Percentiles rank a stretch among this genome's conserved stretches.
Evolutionary conservation across 192 early-diverging fungal species (phyloP).

Genomic region (Coemansia sp.): DNA sequence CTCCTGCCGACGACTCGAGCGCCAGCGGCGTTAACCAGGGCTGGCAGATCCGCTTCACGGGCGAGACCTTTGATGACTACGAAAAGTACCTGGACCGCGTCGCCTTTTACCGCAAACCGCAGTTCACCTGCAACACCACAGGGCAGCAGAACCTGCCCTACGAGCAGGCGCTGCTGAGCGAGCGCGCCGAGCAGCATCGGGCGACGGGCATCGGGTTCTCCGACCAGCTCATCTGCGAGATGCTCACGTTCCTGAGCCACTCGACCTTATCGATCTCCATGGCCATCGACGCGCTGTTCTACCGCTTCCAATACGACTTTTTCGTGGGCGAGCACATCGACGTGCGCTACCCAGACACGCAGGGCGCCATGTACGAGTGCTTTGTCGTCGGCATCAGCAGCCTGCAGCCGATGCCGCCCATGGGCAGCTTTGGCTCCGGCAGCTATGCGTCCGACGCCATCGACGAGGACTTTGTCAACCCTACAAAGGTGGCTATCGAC

Average conservation of each 20-base stretch:
- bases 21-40: constrained; percentile 5
- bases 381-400: constrained; percentile 22
- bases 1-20: not conserved
- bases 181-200: constrained; percentile 60
- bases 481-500: constrained; percentile 19
- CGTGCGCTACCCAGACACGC: constrained; percentile 37
- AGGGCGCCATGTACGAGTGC: constrained; percentile 47
- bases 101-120: constrained; percentile 62
- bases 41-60: constrained; percentile 42
- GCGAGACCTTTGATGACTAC: constrained; percentile 43
- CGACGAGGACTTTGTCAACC: not conserved
- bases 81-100: constrained; percentile 69
- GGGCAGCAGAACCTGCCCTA: constrained; percentile 75
- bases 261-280: constrained; percentile 27
- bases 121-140: constrained; percentile 77
- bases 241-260: constrained; percentile 46
- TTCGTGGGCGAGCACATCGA: constrained; percentile 44
- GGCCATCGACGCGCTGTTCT: constrained; percentile 35
- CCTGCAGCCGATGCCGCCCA: constrained; percentile 12
- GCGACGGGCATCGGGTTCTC: constrained; percentile 76
- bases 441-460: not conserved
- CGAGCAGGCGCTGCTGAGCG: constrained; percentile 73
- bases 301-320: constrained; percentile 42
- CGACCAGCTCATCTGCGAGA: constrained; percentile 50
- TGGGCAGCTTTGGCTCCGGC: not conserved